phyloP scores from a whole-genome alignment of 163 green algal species.

The Scenedesmus sp. region DNA sequence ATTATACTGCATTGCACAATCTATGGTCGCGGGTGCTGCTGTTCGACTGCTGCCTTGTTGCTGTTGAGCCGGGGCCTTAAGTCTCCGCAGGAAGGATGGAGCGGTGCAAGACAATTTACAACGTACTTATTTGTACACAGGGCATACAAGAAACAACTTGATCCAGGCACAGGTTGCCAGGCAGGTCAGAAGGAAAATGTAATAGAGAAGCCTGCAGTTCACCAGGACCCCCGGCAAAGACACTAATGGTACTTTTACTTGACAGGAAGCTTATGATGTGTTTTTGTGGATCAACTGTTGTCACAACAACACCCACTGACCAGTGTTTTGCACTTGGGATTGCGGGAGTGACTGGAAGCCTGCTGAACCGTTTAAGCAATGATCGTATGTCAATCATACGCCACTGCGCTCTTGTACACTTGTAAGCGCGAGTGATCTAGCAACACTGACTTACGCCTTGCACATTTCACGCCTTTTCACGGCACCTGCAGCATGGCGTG shows the following conservation, averaged over 20 bases:
- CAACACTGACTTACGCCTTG: background rate
- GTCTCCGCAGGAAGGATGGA: background rate
- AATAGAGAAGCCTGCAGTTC: background rate
- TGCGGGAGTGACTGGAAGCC: background rate
- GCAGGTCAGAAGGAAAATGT: background rate
- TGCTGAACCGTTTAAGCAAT: background rate
- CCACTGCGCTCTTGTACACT: background rate
- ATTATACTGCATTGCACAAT: background rate
- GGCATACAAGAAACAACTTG: background rate
- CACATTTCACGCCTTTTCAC: background rate
- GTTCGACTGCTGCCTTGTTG: background rate
- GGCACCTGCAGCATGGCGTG: background rate
- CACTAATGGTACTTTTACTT: background rate
- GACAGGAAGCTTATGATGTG: background rate
- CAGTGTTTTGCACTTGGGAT: background rate
- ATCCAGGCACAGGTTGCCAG: background rate
- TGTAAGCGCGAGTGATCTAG: background rate
- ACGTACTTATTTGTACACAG: background rate
- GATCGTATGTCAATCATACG: background rate
- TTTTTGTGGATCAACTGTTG: background rate
- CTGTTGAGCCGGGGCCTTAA: conserved; percentile 7
- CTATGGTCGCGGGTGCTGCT: background rate
- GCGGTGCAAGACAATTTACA: background rate
- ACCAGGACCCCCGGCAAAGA: background rate
- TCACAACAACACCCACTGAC: background rate